Conservation (phyloP, 768 basidiomycete genomes). For the Boletus rex-veris region DNA sequence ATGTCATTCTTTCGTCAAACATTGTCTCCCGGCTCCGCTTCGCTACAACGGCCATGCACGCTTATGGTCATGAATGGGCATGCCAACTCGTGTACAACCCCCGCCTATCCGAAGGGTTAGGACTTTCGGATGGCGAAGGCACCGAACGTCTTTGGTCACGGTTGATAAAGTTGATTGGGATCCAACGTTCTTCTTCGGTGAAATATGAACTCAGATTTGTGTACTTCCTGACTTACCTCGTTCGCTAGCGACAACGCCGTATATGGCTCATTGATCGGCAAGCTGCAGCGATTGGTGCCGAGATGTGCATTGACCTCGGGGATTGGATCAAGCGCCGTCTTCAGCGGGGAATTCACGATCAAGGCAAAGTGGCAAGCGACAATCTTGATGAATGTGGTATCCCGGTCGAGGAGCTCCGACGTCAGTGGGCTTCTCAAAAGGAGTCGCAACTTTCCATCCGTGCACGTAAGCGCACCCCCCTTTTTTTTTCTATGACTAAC, state of each 20-base stretch:
- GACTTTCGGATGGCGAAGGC: too few relatives aligned
- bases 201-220: neutral
- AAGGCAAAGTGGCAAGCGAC: slow-evolving; percentile 7
- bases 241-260: slow-evolving; percentile 17
- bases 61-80: too few relatives aligned
- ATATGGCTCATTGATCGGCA: slow-evolving; percentile 37
- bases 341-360: slow-evolving; percentile 8
- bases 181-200: slow-evolving; percentile 34
- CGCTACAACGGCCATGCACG: too few relatives aligned
- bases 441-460: neutral
- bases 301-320: slow-evolving; percentile 13
- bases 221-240: too few relatives aligned
- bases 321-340: slow-evolving; percentile 30
- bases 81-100: too few relatives aligned
- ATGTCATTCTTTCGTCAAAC: too few relatives aligned
- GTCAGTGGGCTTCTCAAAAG: slow-evolving; percentile 30
- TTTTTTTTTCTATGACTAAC: too few relatives aligned
- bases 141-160: slow-evolving; percentile 26
- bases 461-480: neutral
- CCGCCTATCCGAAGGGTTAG: too few relatives aligned
- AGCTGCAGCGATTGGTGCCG: neutral
- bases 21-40: too few relatives aligned
- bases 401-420: slow-evolving; percentile 12
- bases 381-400: slow-evolving; percentile 20
- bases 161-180: slow-evolving; percentile 33